Base-by-base conservation (phyloP, 2,329 filamentous ascomycete species). In the Pseudogymnoascus sp. region DNA sequence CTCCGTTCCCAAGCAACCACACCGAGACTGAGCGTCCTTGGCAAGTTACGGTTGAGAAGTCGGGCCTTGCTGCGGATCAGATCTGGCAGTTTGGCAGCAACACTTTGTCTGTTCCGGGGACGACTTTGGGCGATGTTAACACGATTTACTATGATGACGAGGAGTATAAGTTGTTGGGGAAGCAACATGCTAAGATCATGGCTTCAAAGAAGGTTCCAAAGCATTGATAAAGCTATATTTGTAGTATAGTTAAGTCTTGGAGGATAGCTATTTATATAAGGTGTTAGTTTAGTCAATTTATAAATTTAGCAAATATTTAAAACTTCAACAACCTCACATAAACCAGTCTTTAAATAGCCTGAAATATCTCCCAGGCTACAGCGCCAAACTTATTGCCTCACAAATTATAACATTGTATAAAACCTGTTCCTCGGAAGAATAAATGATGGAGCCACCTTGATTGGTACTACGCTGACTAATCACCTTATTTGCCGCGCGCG, bases 1-100 rank as follows among this genome's bases (percentile, higher is more conserved):
- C 68, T 4, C 67, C 68, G 1, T 69, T 69, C 60, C 67, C 67
- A 8, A 28, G 65, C 31, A 70, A 71, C 45, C 70, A 72, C 43
- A 69, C 64, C 1, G 65, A 43, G 60, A 66, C 65, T 4, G 68
- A 69, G 16, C 64, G 45, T 8, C 70, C 69, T 39, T 72, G 69
- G 71, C 70, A 72, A 63, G 54, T 61, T 14, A 65, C 70, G 7
- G 66, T 69, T 10, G 19, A 70, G 28, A 65, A 66, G 43, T 68
- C 63, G 61, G 70, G 67, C 1, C 19, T 72, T 25, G 69, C 69
- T 1, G 68, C 67, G 0, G 70, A 72, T 64, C 67, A 69, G 62
- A 70, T 70, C 36, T 71, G 70, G 70, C 70, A 72, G 61, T 71
- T 69, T 67, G 69, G 70, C 1, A 69, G 65, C 1, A 37, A 66